phyloP scores from a whole-genome alignment of 1,139 yeast genomes.

The Sporopachydermia cereana region DNA sequence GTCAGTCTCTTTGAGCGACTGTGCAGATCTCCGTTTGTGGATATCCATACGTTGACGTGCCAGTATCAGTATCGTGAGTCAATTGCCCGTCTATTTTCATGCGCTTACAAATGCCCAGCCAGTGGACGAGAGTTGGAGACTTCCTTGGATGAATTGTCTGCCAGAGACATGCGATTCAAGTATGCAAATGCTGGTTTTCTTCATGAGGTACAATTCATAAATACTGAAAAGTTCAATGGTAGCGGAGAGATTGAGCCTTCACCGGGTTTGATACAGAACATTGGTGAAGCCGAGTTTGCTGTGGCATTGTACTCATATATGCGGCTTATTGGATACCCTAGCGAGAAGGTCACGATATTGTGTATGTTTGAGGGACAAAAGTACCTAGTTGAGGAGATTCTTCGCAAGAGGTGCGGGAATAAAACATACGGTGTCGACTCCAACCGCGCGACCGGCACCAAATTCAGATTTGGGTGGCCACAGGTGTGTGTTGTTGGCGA shows the following conservation, averaged over 20 bases:
- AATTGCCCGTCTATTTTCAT: no score
- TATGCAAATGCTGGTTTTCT: constrained; percentile 33
- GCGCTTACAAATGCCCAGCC: no score
- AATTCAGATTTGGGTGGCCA: constrained; percentile 22
- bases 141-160: no score
- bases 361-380: constrained; percentile 31
- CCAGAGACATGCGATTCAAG: not conserved
- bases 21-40: constrained; percentile 17
- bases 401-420: constrained; percentile 17
- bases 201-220: constrained; percentile 27
- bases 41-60: no score
- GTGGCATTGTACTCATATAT: constrained; percentile 38
- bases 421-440: constrained; percentile 7
- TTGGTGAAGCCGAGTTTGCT: constrained; percentile 45
- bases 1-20: constrained; percentile 20
- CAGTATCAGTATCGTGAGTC: constrained; percentile 3
- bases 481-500: constrained; percentile 20
- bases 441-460: constrained; percentile 9
- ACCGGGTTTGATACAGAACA: constrained; percentile 25
- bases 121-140: no score
- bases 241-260: constrained; percentile 22
- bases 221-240: constrained; percentile 23
- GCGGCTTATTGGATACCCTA: constrained; percentile 35
- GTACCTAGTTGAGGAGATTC: constrained; percentile 20
- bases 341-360: constrained; percentile 29